Evolutionary conservation across 768 basidiomycete species (phyloP), one percentile per base, ranked within the genome.

Genomic region (Hysterangium stoloniferum): DNA sequence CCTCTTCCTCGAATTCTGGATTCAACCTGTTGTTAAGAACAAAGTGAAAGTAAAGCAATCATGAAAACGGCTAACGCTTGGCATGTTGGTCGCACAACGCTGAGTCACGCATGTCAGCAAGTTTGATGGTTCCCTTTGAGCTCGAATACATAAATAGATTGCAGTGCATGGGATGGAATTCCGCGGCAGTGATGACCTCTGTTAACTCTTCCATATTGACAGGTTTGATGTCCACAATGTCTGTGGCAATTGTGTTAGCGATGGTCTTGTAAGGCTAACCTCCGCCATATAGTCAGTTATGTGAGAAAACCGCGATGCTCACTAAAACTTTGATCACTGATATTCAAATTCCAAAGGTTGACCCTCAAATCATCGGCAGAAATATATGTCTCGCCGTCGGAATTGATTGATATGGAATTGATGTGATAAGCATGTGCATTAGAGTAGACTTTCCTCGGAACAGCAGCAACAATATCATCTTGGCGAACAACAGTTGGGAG

Each of bases 341-440:
- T 97, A 64, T 91, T 88, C 56, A 99, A 74, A 66, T 99, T 99
- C 96, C 96, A 99, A 22, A 99, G 75, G 67, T 99, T 99, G 70
- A 99, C 78, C 56, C 96, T 76, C 42, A 99, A 75, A 72, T 99
- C 96, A 64, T 98, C 96, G n/a, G 96, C 95, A 38, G 91, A 95
- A 56, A 99, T 94, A 69, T 94, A 99, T 1, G 96, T 99, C 73
- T 99, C 96, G 61, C 96, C 93, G 69, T 99, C 96, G 50, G 93
- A 97, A 69, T 99, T 99, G 64, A 98, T 91, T 47, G 91, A 93
- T 66, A 99, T 97, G 57, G 95, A 97, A 68, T 98, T 97, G 77
- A 99, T 97, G 70, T 99, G 96, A 72, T 99, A 99, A 36, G 95
- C 95, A 63, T 98, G 96, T 1, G 96, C 96, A 66, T 98, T 99